Percentiles rank a stretch among this genome's conserved stretches.
Conservation (phyloP, 805 yeast genomes). For the Zygosaccharomyces lentus region DNA sequence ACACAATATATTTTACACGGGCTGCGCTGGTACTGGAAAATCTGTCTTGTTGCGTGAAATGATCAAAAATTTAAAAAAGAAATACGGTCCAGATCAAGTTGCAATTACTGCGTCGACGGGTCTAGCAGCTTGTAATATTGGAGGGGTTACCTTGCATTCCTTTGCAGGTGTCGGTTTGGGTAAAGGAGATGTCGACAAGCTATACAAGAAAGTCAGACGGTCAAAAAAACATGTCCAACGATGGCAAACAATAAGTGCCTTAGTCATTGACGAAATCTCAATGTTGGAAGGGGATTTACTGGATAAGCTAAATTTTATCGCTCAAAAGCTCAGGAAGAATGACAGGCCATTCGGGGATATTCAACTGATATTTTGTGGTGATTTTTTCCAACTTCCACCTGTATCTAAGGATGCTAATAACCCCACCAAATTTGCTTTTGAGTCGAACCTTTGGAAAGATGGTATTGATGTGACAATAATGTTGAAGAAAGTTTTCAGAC, state of each 20-base stretch:
- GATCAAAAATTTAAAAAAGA: slow-evolving; percentile 47
- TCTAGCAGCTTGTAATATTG: slow-evolving; percentile 75
- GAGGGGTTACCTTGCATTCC: slow-evolving; percentile 73
- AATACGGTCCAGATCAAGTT: slow-evolving; percentile 47
- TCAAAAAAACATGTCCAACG: slow-evolving; percentile 46
- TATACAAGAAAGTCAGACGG: slow-evolving; percentile 51
- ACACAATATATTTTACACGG: slow-evolving; percentile 79
- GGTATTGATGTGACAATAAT: slow-evolving; percentile 55
- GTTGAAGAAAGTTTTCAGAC: slow-evolving; percentile 66
- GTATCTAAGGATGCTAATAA: slow-evolving; percentile 31
- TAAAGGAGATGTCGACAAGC: slow-evolving; percentile 42
- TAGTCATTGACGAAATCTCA: slow-evolving; percentile 73
- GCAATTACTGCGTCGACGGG: slow-evolving; percentile 86
- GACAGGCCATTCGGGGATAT: slow-evolving; percentile 72
- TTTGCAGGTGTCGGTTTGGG: slow-evolving; percentile 78
- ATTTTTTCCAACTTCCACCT: slow-evolving; percentile 80
- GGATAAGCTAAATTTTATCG: slow-evolving; percentile 60
- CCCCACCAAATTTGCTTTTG: slow-evolving; percentile 55
- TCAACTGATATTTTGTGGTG: slow-evolving; percentile 73
- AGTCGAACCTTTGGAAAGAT: slow-evolving; percentile 56
- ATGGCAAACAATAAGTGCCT: slow-evolving; percentile 56
- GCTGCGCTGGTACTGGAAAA: slow-evolving; percentile 98
- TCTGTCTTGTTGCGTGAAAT: slow-evolving; percentile 73
- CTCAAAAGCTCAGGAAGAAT: slow-evolving; percentile 45
- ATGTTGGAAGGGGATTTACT: slow-evolving; percentile 72